Base-by-base conservation (phyloP, 192 early-diverging fungal genomes). In the Backusella westeae region DNA sequence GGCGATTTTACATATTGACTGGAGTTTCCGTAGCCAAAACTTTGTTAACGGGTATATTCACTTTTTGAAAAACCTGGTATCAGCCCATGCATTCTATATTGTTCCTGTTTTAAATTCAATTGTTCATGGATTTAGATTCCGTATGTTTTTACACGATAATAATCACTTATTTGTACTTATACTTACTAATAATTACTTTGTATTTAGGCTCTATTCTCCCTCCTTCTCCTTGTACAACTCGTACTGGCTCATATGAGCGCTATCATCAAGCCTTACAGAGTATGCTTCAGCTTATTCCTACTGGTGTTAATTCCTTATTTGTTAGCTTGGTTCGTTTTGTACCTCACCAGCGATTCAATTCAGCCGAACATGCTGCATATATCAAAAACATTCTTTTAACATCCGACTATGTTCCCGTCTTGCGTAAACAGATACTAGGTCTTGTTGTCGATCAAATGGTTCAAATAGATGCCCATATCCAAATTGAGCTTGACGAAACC, bases 401-500 rank as follows among this genome's bases (percentile, higher is more conserved):
- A 10, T 67, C 93, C 0, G 90, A 93, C 6, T 99, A 99, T 79
- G 90, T 92, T 10, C 90, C 89, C 0, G 88, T 90, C 1, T 79
- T 98, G 34, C 82, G 91, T 39, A 82, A 87, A 56, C 89, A 93
- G 67, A 78, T 97, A 26, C 84, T 97, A 32, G 80, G 85, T 29
- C 81, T 97, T 19, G 83, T 94, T 4, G 81, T 99, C 26, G 95
- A 97, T 65, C 85, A 90, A 26, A 85, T 96, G 12, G 88, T 97
- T 19, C 91, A 96, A 73, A 90, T 99, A 53, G 97, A 99, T 81
- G 97, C 92, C 21, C 96, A 96, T 75, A 95, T 98, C 73, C 97
- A 98, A 77, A 87, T 92, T 1, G 96, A 95, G 65, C 75, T 97
- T 38, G 95, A 97, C 34, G 96, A 98, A 10, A 75, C 94, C 29